Base-by-base conservation (phyloP, 768 basidiomycete genomes). In the Tricholoma sp. region DNA sequence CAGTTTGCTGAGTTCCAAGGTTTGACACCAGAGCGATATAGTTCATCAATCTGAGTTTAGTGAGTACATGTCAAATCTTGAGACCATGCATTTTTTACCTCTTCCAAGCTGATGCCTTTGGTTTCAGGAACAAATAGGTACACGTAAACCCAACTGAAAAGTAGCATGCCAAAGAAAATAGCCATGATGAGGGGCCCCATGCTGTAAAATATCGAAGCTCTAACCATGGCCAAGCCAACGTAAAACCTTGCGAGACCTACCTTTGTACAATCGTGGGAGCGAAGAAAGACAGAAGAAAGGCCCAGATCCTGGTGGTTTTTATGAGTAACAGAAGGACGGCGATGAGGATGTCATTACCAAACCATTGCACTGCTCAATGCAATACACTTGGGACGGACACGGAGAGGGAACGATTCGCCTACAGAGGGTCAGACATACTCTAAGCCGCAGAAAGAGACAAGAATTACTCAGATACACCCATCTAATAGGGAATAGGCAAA, bases 111-210 rank as follows among this genome's bases (percentile, higher is more conserved):
- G 18, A 91, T 79, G 10, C 89, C 88, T 67, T 83, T 91, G 20
- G 87, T 91, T 75, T 93, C 91, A 18, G 90, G 90, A 48, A 93
- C 81, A 67, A 84, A 81, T 53, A 90, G 70, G 68, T 84, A 89
- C 24, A 89, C 89, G 65, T 88, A 93, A 57, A 81, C 68, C 64
- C 79, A 84, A 37, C 86, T 88, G 62, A 87, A 81, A 18, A 83
- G 59, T 8, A 89, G 76, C 82, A 87, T 83, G 54, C 87, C 85
- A 66, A 82, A 88, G 77, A 91, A 91, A 65, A 89, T 83, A 58
- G 89, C 68, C 39, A 88, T 73, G 66, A 91, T 89, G 58, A 89
- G 74, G 10, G 89, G 88, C 0, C 88, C 86, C 58, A 88, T 89
- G 57, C 82, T 81, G 55, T 18, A 20, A 36, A 58, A 33, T 6